Evolutionary conservation across 1,139 yeast genomes (phyloP).

Genomic region (Geotrichum europaeum): DNA sequence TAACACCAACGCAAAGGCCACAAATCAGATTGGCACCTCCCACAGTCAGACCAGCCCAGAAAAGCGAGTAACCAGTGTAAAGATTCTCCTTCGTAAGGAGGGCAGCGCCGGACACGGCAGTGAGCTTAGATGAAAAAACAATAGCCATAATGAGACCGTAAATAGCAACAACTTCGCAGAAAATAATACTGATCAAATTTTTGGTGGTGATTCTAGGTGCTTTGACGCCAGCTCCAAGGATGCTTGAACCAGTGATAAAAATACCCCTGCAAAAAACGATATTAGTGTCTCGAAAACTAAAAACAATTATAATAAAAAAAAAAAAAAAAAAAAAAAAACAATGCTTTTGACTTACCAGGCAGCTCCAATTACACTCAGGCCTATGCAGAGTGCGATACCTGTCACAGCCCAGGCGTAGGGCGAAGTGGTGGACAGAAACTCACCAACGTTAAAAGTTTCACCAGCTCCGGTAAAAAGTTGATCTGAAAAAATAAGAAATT

Average conservation of each 20-base stretch:
- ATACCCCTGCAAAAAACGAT: constrained; percentile 51
- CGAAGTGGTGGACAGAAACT: constrained; percentile 74
- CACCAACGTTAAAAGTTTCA: constrained; percentile 83
- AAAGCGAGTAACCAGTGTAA: constrained; percentile 84
- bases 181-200: constrained; percentile 91
- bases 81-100: constrained; percentile 76
- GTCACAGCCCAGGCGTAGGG: constrained; percentile 97
- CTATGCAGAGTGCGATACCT: constrained; percentile 91
- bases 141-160: constrained; percentile 97
- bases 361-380: constrained; percentile 93
- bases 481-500: constrained; percentile 34
- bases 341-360: constrained; percentile 60
- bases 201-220: constrained; percentile 97
- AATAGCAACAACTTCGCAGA: constrained; percentile 99
- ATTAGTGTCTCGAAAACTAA: not conserved
- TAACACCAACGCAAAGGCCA: constrained; percentile 95
- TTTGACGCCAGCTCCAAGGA: constrained; percentile 96
- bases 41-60: constrained; percentile 98
- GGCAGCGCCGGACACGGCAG: constrained; percentile 57
- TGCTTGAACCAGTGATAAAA: constrained; percentile 89
- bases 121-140: constrained; percentile 86
- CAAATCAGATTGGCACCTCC: constrained; percentile 91
- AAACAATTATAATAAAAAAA: not conserved
- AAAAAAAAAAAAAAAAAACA: not conserved
- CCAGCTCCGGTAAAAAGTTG: constrained; percentile 91